Base-by-base conservation (phyloP, 1,284 basidiomycete genomes). In the Tilletiaria anomala region DNA sequence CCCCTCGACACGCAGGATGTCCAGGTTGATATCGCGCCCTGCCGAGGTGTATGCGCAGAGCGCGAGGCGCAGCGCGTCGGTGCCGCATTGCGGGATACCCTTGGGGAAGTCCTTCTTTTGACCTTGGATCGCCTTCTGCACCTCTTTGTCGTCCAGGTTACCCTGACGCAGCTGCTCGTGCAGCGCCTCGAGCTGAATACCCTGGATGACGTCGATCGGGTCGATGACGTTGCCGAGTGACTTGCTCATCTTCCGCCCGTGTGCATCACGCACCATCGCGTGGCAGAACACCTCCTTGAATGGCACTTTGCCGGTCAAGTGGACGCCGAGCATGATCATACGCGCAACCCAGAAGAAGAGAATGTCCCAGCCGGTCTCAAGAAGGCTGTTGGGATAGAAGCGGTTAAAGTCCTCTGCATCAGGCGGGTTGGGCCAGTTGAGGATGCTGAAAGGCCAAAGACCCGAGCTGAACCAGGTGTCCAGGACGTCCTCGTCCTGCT, bases 51-150 rank as follows among this genome's bases (percentile, higher is more conserved):
- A 96, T 37, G 88, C 86, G 67, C 87, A 93, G 33, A 97, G 73
- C 2, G 91, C 84, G 70, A 97, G 96, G 33, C 93, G 75, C 57
- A 99, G 72, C 2, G 91, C 93, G 65, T 97, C 93, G 12, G 88
- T 91, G 38, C 93, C 93, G 63, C 93, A 97, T 70, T 97, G 87
- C 1, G 93, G 93, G 47, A 99, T 97, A 29, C 93, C 93, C 71
- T 89, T 94, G 23, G 93, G 91, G 75, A 87, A 97, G 68, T 97
- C 83, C 69, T 94, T 94, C 79, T 96, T 96, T 75, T 97, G 93
- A 4, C 91, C 91, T 14, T 80, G 75, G 53, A 80, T 83, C 1
- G 91, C 93, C 69, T 91, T 93, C 39, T 70, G 61, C 46, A 97
- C 83, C 72, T 99, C 93, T 69, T 82, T 84, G 58, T 88, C 84